Evolutionary conservation across 1,284 basidiomycete species (phyloP), one percentile per base, ranked within the genome.

Genomic region (Athelia sp.): DNA sequence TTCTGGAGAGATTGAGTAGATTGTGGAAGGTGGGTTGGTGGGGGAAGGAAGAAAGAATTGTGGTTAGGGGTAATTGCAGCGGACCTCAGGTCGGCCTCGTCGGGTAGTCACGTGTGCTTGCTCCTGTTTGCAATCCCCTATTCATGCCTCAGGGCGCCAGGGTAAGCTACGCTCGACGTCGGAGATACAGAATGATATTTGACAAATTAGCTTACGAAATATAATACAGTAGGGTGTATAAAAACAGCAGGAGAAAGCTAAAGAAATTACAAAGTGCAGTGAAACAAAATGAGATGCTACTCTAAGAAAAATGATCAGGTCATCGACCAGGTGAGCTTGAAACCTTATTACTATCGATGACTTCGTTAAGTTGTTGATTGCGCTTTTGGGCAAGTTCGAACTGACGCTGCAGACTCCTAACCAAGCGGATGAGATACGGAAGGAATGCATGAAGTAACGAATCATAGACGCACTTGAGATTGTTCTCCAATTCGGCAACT

Each of bases 321-420:
- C 18, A 44, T 38, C 40, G 26, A 31, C 32, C 36, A 24, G 47
- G 21, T 29, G 23, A 19, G 32, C 48, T 26, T 48, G 56, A 10
- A 48, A 54, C 47, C 59, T 78, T 75, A 52, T 72, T 72, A 24
- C 60, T 59, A 31, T 84, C 84, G 0, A 85, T 70, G 44, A 89
- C 78, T n/a, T 82, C 81, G 40, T 75, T 75, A 10, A 90, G 70
- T 54, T 86, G 86, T 35, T 70, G 70, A 54, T 73, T 84, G 29
- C 86, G 78, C 62, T 82, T 87, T 58, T 81, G 77, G 14, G 85
- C 85, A 14, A 83, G 62, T 31, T 90, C 87, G 23, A 84, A 70
- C 58, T 90, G 87, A 40, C 82, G 72, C 54, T 87, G 83, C 6
- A 86, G 65, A 50, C 72, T 78, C 73, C 87, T 8, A 59, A 46